Conservation (phyloP, 495 filamentous ascomycete genomes). For the Penicillium lividum region DNA sequence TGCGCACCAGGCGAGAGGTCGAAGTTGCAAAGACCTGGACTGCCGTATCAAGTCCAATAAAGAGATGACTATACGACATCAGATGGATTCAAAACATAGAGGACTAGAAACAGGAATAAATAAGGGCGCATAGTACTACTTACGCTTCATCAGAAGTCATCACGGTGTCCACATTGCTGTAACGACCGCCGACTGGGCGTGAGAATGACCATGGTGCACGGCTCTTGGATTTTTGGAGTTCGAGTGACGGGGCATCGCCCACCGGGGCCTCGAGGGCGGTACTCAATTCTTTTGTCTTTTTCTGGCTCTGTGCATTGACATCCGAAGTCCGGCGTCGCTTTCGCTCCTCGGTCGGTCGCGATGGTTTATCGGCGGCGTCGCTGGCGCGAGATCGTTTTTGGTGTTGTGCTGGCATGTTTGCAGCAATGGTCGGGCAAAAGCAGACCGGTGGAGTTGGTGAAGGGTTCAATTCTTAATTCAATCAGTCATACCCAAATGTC, state of each 20-base stretch:
- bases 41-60: constrained; percentile 62
- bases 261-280: neutral
- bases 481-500: constrained; percentile 2
- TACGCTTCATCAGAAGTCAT: constrained; percentile 83
- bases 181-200: constrained; percentile 35
- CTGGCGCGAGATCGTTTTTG: constrained; percentile 40
- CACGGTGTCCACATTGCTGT: constrained; percentile 67
- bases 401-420: constrained; percentile 24
- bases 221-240: constrained; percentile 12
- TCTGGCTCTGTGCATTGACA: neutral
- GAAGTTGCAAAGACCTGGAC: constrained; percentile 80
- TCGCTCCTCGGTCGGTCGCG: constrained; percentile 26
- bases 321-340: constrained; percentile 42
- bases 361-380: constrained; percentile 32
- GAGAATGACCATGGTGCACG: constrained; percentile 37
- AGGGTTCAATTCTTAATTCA: neutral
- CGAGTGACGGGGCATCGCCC: constrained; percentile 7
- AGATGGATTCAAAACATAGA: neutral
- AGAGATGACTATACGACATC: constrained; percentile 56
- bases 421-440: constrained; percentile 13
- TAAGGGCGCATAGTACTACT: constrained; percentile 23
- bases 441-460: neutral
- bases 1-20: constrained; percentile 75
- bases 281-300: constrained; percentile 3
- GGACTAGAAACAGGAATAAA: neutral